A percentile compares a stretch with the other conserved stretches of the same genome.
Evolutionary conservation across 768 basidiomycete genomes (phyloP).

Genomic region (Kwoniella europaea): DNA sequence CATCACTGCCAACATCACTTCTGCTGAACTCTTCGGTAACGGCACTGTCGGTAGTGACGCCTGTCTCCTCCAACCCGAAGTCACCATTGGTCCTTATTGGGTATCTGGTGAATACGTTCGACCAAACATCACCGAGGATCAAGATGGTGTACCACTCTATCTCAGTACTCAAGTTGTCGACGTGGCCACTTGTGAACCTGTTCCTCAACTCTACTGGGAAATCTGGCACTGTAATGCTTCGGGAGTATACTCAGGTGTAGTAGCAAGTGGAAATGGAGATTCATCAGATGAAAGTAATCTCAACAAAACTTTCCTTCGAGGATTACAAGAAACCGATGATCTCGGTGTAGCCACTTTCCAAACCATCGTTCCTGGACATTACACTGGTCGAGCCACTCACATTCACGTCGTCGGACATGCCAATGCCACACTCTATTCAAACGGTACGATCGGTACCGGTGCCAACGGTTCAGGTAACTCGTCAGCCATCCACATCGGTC

Average conservation of each 20-base stretch:
- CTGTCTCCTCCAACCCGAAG: conserved; percentile 11
- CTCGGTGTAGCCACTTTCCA: not conserved
- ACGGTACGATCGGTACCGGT: conserved; percentile 11
- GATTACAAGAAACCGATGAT: conserved; percentile 1
- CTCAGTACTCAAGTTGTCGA: not conserved
- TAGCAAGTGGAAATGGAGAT: conserved; percentile 5
- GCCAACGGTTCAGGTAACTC: not conserved
- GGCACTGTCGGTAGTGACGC: not conserved
- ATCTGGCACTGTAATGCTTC: conserved; percentile 9
- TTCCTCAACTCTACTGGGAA: conserved; percentile 1
- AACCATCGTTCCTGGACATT: conserved; percentile 8
- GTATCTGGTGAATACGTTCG: conserved; percentile 4
- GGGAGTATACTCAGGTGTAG: not conserved
- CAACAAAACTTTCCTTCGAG: conserved; percentile 9
- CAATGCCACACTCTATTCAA: conserved; percentile 3
- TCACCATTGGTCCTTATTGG: conserved; percentile 9
- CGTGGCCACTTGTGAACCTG: not conserved
- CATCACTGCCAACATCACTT: conserved; percentile 4
- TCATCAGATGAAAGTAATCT: not conserved
- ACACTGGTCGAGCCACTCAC: conserved; percentile 15
- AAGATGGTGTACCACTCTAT: not conserved
- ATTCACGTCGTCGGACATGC: conserved; percentile 6
- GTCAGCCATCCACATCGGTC: conserved; percentile 10
- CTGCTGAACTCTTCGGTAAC: conserved; percentile 1
- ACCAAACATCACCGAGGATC: not conserved